Conservation (phyloP, 352 stramenopile species). For the Phytopythium delawarense region DNA sequence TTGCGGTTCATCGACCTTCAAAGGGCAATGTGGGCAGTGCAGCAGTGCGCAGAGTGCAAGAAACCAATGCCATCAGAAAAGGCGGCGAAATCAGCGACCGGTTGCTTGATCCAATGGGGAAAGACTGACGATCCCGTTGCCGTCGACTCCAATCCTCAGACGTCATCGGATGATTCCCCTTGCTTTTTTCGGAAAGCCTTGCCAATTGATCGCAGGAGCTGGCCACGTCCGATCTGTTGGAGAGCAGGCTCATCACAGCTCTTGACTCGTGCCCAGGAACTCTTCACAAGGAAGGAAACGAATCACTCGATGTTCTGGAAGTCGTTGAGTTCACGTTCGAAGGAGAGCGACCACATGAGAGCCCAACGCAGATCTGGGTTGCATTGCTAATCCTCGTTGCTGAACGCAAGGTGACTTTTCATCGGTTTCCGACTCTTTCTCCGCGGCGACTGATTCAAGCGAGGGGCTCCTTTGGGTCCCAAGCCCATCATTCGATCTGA, state of each 20-base stretch:
- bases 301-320: neutral
- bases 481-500: neutral
- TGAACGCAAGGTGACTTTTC: constrained; percentile 1
- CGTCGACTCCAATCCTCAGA: neutral
- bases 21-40: neutral
- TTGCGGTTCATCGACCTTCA: neutral
- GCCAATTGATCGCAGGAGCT: neutral
- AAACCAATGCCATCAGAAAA: neutral
- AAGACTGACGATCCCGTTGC: neutral
- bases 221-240: neutral
- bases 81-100: neutral
- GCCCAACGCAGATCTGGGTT: neutral
- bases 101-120: neutral
- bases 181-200: neutral
- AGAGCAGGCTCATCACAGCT: neutral
- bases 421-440: neutral
- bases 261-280: neutral
- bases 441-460: neutral
- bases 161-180: neutral
- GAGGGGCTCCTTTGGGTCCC: neutral
- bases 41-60: neutral
- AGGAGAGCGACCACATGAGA: neutral
- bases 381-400: neutral
- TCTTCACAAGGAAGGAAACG: neutral
- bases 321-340: neutral